Conservation (phyloP, 345 rosid genomes). For the Arabis alpina region DNA sequence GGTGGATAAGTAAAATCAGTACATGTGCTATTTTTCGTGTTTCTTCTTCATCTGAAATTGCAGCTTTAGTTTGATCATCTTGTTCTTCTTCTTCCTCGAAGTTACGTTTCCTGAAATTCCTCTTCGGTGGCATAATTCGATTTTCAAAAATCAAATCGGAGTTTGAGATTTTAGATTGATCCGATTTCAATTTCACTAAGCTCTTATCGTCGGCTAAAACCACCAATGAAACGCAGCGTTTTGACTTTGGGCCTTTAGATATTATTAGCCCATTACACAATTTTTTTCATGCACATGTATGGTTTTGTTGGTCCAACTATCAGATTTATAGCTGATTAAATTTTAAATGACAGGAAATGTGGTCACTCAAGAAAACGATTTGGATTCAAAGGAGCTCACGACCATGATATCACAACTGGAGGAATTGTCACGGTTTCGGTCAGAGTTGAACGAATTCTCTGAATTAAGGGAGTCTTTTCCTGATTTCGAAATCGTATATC, state of each 20-base stretch:
- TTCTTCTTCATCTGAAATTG: slow-evolving; percentile 74
- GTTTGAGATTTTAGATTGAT: neutral
- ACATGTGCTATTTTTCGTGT: slow-evolving; percentile 48
- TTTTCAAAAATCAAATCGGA: slow-evolving; percentile 1
- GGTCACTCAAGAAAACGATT: too few species aligned
- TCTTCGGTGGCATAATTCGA: slow-evolving; percentile 48
- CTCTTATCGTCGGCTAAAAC: slow-evolving; percentile 2
- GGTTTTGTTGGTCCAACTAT: neutral
- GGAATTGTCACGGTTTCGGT: too few species aligned
- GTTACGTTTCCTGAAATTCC: slow-evolving; percentile 73
- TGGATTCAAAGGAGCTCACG: too few species aligned
- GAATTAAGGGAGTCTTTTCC: too few species aligned
- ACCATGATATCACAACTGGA: too few species aligned
- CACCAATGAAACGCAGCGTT: neutral
- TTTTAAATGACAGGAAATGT: too few species aligned
- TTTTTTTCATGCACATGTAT: neutral
- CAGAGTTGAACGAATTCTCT: too few species aligned
- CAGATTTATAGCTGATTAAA: too few species aligned
- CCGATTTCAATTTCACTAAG: neutral
- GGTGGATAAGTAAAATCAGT: too few species aligned
- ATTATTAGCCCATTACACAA: neutral
- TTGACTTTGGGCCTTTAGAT: neutral
- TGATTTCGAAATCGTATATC: too few species aligned
- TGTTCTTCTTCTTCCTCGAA: slow-evolving; percentile 59
- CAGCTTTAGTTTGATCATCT: slow-evolving; percentile 39